A percentile compares a stretch with the other conserved stretches of the same genome.
Evolutionary conservation across 176 grass and related monocot genomes (phyloP).

Genomic region (Dactylis glomerata): DNA sequence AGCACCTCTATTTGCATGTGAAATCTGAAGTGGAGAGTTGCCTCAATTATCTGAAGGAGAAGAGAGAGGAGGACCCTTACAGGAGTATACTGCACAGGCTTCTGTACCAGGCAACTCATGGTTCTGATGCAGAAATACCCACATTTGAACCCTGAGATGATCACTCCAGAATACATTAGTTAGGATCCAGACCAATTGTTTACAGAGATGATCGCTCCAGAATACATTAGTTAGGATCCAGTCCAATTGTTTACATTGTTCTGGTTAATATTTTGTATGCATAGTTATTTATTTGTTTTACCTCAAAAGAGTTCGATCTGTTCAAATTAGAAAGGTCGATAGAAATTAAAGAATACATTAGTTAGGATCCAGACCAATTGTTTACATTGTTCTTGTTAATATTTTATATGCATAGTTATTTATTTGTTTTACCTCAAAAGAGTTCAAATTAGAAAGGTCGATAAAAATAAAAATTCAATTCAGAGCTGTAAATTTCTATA

Average conservation of each 20-base stretch:
- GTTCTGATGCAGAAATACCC: slow-evolving; percentile 59
- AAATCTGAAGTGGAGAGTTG: slow-evolving; percentile 78
- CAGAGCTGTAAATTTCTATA: background rate
- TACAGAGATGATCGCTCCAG: slow-evolving; percentile 28
- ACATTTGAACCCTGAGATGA: slow-evolving; percentile 80
- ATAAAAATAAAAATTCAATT: slow-evolving; percentile 14
- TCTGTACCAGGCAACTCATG: slow-evolving; percentile 62
- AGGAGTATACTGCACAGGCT: slow-evolving; percentile 74
- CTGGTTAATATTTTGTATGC: background rate
- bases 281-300: background rate
- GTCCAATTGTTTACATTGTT: slow-evolving; percentile 19
- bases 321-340: background rate
- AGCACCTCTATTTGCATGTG: slow-evolving; percentile 64
- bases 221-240: slow-evolving; percentile 35
- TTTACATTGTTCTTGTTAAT: slow-evolving; percentile 7
- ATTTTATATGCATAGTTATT: background rate
- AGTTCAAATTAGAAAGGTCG: slow-evolving; percentile 6
- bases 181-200: slow-evolving; percentile 31
- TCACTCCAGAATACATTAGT: slow-evolving; percentile 24
- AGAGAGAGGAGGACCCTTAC: slow-evolving; percentile 83
- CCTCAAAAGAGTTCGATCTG: background rate
- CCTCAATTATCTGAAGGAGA: slow-evolving; percentile 72
- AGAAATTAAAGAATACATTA: slow-evolving; percentile 10
- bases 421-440: background rate
- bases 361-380: slow-evolving; percentile 30